phyloP scores from a whole-genome alignment of 345 rosid genomes.

The Camelina neglecta region DNA sequence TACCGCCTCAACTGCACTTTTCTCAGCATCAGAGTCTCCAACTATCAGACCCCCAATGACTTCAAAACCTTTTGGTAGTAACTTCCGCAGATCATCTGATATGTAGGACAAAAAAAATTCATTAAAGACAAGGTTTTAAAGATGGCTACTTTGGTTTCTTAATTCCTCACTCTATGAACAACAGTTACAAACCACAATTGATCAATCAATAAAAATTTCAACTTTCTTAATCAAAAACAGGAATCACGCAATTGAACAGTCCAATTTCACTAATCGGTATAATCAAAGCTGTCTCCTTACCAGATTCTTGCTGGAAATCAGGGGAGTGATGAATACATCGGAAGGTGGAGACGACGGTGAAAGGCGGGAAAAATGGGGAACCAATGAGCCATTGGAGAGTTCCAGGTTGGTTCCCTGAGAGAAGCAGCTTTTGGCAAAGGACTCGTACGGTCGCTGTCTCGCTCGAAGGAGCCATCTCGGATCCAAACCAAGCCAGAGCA shows the following conservation, averaged over 20 bases:
- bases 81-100: conserved; percentile 72
- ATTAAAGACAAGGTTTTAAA: not conserved
- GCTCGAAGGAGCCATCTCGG: conserved; percentile 50
- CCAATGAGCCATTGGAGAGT: conserved; percentile 87
- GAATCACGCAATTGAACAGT: conserved; percentile 18
- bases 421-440: conserved; percentile 58
- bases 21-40: conserved; percentile 53
- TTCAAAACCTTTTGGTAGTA: conserved; percentile 73
- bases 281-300: conserved; percentile 37
- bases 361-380: conserved; percentile 73
- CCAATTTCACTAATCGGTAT: not conserved
- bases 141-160: conserved; percentile 13
- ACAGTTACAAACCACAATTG: not conserved
- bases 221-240: not conserved
- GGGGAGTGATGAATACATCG: conserved; percentile 65
- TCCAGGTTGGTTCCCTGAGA: conserved; percentile 50
- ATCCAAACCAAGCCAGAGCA: conserved; percentile 19
- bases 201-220: not conserved
- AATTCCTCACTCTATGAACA: not conserved
- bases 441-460: conserved; percentile 51
- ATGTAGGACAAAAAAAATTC: conserved; percentile 5
- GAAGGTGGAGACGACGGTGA: conserved; percentile 78
- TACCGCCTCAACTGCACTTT: conserved; percentile 57
- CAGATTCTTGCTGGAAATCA: conserved; percentile 76
- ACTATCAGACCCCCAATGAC: conserved; percentile 70